These are phyloP conservation scores for Boletus rubropictus DNA, from an alignment of 768 basidiomycete species.

Conservation along the genomic window DNA sequence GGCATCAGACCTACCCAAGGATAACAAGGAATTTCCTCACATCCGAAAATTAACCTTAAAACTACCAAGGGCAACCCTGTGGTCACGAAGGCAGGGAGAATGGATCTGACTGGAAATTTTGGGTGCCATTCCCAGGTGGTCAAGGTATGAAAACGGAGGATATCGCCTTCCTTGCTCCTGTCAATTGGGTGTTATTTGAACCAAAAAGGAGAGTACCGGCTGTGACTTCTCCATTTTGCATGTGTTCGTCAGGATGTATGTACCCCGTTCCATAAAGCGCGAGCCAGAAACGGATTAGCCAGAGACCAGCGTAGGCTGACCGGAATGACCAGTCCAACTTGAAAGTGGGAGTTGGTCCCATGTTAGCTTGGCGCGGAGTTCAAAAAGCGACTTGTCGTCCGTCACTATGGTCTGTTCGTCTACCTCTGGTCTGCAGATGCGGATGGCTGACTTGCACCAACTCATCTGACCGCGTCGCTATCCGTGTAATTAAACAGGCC, in stretches of 20 bases:
- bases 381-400: constrained; percentile 19
- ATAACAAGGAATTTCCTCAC: constrained; percentile 18
- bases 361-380: constrained; percentile 21
- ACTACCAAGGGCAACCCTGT: constrained; percentile 31
- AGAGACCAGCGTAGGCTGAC: constrained; percentile 20
- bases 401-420: constrained; percentile 25
- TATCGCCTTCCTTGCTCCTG: constrained; percentile 19
- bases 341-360: not conserved
- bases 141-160: constrained; percentile 25
- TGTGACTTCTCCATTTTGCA: constrained; percentile 37
- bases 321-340: constrained; percentile 9
- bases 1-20: constrained; percentile 2
- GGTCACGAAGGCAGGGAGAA: constrained; percentile 29
- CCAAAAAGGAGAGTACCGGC: constrained; percentile 26
- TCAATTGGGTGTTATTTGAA: constrained; percentile 3
- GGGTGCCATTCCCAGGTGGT: constrained; percentile 37
- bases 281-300: constrained; percentile 26
- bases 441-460: constrained; percentile 14
- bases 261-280: constrained; percentile 34
- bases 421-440: constrained; percentile 1
- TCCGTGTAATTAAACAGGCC: constrained; percentile 40
- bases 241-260: constrained; percentile 39
- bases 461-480: not conserved
- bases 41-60: constrained; percentile 11
- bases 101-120: constrained; percentile 32